Percentiles rank a stretch among this genome's conserved stretches.
Conservation (phyloP, 176 grass and related monocot species). For the Rhynchospora tenuis region DNA sequence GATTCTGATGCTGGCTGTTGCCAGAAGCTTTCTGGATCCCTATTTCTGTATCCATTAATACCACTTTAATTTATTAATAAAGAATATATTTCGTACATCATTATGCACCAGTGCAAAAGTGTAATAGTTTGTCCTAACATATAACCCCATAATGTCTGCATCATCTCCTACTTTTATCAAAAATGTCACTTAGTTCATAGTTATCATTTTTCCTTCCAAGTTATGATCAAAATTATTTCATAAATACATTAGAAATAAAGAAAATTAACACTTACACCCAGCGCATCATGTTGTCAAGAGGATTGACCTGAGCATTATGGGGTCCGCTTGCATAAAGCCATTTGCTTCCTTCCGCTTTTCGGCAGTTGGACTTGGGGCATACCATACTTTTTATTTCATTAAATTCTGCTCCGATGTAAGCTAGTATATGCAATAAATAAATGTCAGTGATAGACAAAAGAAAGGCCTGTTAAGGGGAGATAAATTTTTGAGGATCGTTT, state of each 20-base stretch:
- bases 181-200: background rate
- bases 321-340: constrained; percentile 74
- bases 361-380: constrained; percentile 88
- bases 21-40: constrained; percentile 85
- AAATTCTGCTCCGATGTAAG: constrained; percentile 97
- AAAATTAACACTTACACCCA: constrained; percentile 50
- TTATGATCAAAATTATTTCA: background rate
- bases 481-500: background rate
- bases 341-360: constrained; percentile 68
- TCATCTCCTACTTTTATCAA: background rate
- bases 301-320: too few species aligned
- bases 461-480: too few species aligned
- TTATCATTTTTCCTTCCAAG: background rate
- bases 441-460: background rate
- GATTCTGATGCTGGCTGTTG: constrained; percentile 63
- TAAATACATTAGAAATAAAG: background rate
- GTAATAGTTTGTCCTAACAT: background rate
- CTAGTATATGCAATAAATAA: constrained; percentile 31
- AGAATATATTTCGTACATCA: too few species aligned
- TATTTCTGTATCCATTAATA: constrained; percentile 48
- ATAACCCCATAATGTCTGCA: background rate
- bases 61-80: background rate
- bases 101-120: background rate
- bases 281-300: constrained; percentile 91
- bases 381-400: constrained; percentile 87